These are phyloP conservation scores for Mrakiaceae sp. DNA, from an alignment of 1,284 basidiomycete species.

Conservation along the genomic window DNA sequence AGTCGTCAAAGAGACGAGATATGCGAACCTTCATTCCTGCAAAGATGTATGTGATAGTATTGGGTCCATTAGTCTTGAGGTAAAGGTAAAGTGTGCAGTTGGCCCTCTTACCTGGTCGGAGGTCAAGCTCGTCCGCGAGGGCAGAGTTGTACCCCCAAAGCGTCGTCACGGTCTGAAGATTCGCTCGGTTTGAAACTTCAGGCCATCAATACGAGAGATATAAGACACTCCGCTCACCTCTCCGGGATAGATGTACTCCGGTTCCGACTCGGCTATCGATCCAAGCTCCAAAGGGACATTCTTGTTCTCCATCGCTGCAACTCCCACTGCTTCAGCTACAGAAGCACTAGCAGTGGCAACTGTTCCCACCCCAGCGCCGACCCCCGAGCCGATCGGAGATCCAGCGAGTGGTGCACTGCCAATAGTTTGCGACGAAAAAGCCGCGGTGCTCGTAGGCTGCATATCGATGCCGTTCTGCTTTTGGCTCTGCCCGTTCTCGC, in stretches of 20 bases:
- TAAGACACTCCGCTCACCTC: neutral
- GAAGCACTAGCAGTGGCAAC: neutral
- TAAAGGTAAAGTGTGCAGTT: too few species aligned
- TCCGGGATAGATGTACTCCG: neutral
- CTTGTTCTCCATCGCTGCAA: neutral
- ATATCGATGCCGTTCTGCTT: too few species aligned
- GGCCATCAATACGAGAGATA: neutral
- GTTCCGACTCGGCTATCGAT: too few species aligned
- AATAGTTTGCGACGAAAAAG: too few species aligned
- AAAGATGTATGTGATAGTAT: too few species aligned
- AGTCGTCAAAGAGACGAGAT: slow-evolving; percentile 32
- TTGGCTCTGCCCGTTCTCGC: too few species aligned
- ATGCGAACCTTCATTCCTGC: slow-evolving; percentile 26
- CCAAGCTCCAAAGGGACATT: neutral
- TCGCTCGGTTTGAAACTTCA: neutral
- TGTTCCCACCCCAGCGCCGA: too few species aligned
- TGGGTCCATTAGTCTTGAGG: too few species aligned
- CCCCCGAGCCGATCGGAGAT: too few species aligned
- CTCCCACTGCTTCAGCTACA: neutral
- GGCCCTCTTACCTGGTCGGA: slow-evolving; percentile 25
- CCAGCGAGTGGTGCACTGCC: too few species aligned
- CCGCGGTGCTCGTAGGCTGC: too few species aligned
- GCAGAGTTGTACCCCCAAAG: slow-evolving; percentile 26
- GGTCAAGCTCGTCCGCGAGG: slow-evolving; percentile 32
- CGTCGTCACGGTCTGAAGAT: neutral